Conservation (phyloP, 2,329 filamentous ascomycete species). For the Graphilbum ipis-grandicollis region DNA sequence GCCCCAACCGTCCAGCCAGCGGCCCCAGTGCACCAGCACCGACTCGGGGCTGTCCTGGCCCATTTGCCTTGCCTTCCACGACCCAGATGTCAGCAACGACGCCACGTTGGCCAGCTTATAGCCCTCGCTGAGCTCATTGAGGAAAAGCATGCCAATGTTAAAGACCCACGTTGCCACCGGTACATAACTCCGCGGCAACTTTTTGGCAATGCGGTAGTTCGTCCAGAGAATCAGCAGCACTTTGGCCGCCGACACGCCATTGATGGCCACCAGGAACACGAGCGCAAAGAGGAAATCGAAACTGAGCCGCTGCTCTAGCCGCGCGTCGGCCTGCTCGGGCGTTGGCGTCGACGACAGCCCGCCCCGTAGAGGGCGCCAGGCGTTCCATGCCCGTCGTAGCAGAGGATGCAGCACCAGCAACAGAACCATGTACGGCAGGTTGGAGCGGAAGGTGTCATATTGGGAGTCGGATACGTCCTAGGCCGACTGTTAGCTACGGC, state of each 20-base stretch:
- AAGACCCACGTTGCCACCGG: constrained; percentile 75
- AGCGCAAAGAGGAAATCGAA: constrained; percentile 76
- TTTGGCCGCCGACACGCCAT: constrained; percentile 76
- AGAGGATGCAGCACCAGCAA: constrained; percentile 68
- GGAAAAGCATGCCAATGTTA: constrained; percentile 71
- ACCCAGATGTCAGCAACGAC: constrained; percentile 20
- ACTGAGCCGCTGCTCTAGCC: constrained; percentile 51
- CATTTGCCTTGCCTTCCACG: constrained; percentile 11
- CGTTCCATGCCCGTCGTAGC: constrained; percentile 55
- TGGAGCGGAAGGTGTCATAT: constrained; percentile 69
- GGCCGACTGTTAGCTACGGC: background rate
- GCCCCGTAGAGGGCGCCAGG: constrained; percentile 10
- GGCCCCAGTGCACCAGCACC: constrained; percentile 41
- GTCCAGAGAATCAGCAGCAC: constrained; percentile 61
- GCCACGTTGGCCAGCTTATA: constrained; percentile 56
- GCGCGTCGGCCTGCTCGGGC: constrained; percentile 30
- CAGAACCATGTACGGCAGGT: constrained; percentile 62
- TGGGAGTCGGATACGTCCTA: constrained; percentile 82
- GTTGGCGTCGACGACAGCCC: constrained; percentile 11
- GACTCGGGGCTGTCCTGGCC: constrained; percentile 15
- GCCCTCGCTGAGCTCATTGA: constrained; percentile 70
- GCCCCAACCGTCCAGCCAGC: constrained; percentile 59
- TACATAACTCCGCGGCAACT: constrained; percentile 51
- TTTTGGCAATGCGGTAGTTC: constrained; percentile 67
- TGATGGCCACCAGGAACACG: constrained; percentile 60